A percentile compares a stretch with the other conserved stretches of the same genome.
Conservation (phyloP, 73 alveolate species). For the Symbiodinium natans region DNA sequence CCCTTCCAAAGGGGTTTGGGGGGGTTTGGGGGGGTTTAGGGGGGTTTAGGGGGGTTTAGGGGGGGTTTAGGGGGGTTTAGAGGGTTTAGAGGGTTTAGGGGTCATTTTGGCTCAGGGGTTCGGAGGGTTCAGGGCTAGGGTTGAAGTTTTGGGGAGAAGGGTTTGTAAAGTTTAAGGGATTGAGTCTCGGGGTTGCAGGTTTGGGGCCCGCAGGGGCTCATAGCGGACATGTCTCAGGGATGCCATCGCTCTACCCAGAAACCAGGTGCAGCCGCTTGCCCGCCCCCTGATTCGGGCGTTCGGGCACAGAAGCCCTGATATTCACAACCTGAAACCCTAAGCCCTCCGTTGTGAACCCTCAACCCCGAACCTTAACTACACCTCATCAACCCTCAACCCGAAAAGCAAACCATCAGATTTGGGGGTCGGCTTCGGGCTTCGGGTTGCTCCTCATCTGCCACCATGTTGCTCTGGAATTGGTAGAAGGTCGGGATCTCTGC, state of each 20-base stretch:
- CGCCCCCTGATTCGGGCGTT: neutral
- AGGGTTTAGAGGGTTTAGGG: no score
- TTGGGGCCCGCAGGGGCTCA: neutral
- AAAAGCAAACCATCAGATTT: neutral
- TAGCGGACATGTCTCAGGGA: no score
- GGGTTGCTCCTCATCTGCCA: slow-evolving; percentile 44
- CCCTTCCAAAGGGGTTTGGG: no score
- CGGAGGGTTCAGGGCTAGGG: no score
- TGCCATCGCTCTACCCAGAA: no score
- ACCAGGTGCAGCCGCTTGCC: no score
- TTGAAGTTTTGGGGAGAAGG: neutral
- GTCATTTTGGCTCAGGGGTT: neutral
- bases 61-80: no score
- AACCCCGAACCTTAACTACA: neutral
- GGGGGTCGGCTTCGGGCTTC: no score
- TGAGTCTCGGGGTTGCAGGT: neutral
- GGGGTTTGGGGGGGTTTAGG: no score
- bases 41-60: no score
- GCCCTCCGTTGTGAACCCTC: neutral
- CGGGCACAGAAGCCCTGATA: neutral
- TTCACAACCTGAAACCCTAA: neutral
- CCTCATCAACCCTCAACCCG: neutral
- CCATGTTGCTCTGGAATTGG: slow-evolving; percentile 93
- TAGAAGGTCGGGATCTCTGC: slow-evolving; percentile 84
- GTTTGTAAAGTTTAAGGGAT: neutral